Evolutionary conservation across 345 rosid genomes (phyloP).

Genomic region (Salix viminalis): DNA sequence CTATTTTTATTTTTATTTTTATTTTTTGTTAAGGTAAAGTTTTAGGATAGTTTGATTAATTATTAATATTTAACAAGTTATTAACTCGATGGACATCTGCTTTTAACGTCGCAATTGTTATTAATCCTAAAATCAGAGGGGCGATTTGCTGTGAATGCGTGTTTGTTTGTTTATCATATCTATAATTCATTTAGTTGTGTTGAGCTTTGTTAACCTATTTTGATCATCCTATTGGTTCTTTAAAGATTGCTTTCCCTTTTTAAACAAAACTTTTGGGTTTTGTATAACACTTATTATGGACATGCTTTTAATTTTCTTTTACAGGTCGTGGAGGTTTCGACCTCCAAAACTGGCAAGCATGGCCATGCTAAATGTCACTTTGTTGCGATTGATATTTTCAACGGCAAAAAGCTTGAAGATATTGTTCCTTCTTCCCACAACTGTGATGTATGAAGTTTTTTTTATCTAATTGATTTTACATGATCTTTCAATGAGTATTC

Average conservation of each 20-base stretch:
- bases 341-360: conserved; percentile 36
- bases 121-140: not conserved
- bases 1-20: no score
- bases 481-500: not conserved
- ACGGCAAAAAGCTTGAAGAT: conserved; percentile 33
- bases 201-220: not conserved
- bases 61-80: no score
- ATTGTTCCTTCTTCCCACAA: conserved; percentile 38
- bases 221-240: not conserved
- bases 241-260: not conserved
- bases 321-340: conserved; percentile 35
- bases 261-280: not conserved
- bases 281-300: not conserved
- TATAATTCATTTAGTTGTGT: not conserved
- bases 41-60: not conserved
- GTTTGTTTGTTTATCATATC: no score
- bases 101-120: not conserved
- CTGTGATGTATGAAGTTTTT: conserved; percentile 24
- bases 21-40: not conserved
- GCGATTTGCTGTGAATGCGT: not conserved
- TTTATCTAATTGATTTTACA: not conserved
- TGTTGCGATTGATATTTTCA: conserved; percentile 32
- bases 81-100: no score
- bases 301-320: not conserved
- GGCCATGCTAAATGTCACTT: conserved; percentile 38